Percentiles rank a stretch among this genome's conserved stretches.
Evolutionary conservation across 1,284 basidiomycete genomes (phyloP).

Genomic region (Malassezia obtusa): DNA sequence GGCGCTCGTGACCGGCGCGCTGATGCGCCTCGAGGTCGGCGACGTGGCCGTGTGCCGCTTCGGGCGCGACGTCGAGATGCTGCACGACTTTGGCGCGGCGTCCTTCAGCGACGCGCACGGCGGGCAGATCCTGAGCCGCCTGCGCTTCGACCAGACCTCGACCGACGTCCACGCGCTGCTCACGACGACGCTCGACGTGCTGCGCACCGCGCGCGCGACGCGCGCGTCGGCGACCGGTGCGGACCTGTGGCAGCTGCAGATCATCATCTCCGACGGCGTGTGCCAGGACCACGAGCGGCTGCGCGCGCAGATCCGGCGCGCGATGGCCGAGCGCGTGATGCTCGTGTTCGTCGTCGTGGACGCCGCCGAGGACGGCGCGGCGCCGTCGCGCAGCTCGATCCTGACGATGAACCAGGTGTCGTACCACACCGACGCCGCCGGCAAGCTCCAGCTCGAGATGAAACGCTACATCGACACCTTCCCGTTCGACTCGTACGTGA

Average conservation of each 20-base stretch:
- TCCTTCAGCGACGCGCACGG: constrained; percentile 48
- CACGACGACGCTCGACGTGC: constrained; percentile 67
- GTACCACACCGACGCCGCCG: constrained; percentile 61
- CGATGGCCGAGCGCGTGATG: constrained; percentile 84
- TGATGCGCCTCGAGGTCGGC: constrained; percentile 85
- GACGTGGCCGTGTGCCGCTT: constrained; percentile 87
- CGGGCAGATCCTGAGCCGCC: constrained; percentile 67
- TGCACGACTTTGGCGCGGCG: constrained; percentile 62
- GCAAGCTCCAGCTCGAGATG: constrained; percentile 76
- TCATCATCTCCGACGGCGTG: constrained; percentile 97
- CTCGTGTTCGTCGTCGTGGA: constrained; percentile 95
- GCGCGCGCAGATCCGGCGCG: constrained; percentile 68
- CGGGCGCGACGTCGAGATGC: constrained; percentile 72
- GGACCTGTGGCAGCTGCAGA: constrained; percentile 93
- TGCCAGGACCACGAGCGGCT: constrained; percentile 89
- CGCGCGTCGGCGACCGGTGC: constrained; percentile 53
- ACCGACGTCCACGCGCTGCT: constrained; percentile 81
- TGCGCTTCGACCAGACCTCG: constrained; percentile 80
- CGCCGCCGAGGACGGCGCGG: constrained; percentile 55
- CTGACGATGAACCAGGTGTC: constrained; percentile 84
- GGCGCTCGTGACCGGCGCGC: constrained; percentile 78
- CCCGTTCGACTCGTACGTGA: constrained; percentile 96
- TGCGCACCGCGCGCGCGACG: constrained; percentile 58
- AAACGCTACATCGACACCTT: constrained; percentile 81
- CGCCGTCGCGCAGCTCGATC: constrained; percentile 61